Percentiles rank a stretch among this genome's conserved stretches.
These are phyloP conservation scores for Entrophospora sp. DNA, from an alignment of 192 early-diverging fungal species.

Conservation along the genomic window DNA sequence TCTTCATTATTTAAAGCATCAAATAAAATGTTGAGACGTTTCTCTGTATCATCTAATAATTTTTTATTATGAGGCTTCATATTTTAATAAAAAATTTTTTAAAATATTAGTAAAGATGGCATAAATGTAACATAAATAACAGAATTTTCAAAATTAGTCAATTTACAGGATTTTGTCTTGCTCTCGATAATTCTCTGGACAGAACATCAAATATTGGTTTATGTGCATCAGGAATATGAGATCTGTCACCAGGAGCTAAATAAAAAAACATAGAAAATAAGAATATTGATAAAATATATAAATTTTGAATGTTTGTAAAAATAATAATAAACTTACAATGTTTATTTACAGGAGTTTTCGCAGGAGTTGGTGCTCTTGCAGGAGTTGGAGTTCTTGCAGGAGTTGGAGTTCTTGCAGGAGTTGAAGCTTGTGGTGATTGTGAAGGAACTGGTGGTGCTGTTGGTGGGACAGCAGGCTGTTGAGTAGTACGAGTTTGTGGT, in stretches of 20 bases:
- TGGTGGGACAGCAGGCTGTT: too few species aligned
- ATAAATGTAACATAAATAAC: too few species aligned
- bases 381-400: conserved; percentile 35
- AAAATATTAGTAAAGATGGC: too few species aligned
- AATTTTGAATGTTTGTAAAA: too few species aligned
- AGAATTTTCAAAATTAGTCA: too few species aligned
- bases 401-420: conserved; percentile 28
- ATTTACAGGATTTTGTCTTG: conserved; percentile 39
- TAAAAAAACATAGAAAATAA: too few species aligned
- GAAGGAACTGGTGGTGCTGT: too few species aligned
- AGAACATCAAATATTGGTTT: conserved; percentile 51
- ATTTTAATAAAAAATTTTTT: too few species aligned
- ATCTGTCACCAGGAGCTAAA: conserved; percentile 72
- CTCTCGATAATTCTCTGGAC: conserved; percentile 41
- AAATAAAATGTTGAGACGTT: conserved; percentile 68
- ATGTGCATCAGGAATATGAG: conserved; percentile 69
- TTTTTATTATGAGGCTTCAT: conserved; percentile 65
- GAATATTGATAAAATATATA: too few species aligned
- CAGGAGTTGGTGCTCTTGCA: too few species aligned
- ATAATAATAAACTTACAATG: conserved; percentile 41
- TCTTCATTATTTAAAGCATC: conserved; percentile 81
- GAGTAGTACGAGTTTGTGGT: too few species aligned
- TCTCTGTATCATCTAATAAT: conserved; percentile 77
- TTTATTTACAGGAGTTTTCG: conserved; percentile 40
- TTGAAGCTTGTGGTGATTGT: too few species aligned